Base-by-base conservation (phyloP, 345 rosid genomes). In the Populus ilicifolia region DNA sequence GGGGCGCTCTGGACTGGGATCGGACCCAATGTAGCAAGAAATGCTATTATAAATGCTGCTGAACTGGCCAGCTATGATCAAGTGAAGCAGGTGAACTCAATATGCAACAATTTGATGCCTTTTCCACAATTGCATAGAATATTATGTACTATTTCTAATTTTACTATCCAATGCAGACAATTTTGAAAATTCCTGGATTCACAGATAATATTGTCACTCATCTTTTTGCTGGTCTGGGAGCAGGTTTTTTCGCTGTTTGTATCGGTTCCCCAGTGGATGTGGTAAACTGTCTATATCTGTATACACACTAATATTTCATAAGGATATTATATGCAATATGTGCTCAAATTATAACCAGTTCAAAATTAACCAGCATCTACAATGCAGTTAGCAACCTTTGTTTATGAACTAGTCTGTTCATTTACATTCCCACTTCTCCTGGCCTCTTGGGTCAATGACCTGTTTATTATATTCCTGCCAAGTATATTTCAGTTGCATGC, bases 181-280 rank as follows among this genome's bases (percentile, higher is more conserved):
- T 96, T 83, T 76, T 96, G 90, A 94, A 94, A 85, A 86, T 96
- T 85, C 99, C 99, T 3, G 98, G 99, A 68, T 96, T 96, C 88
- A 88, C 91, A 33, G 98, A 96, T 76, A 94, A 92, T 69, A 90
- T 91, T 78, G 85, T 96, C 80, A 96, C 99, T 64, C 99, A 96
- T 86, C 92, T 96, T 78, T 71, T 92, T 33, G 77, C 99, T 77
- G 99, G 97, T 75, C 91, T 96, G 6, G 99, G 99, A 65, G 98
- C 99, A 41, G 99, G 99, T 29, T 96, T 96, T 77, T 83, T 96
- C 25, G 99, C 99, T 66, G 99, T 96, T 72, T 94, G 98, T 79
- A 89, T 96, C 72, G 99, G 99, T 69, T 96, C 99, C 52, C 99
- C 99, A 12, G 99, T 96, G 56, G 99, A 96, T 79, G 99, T 94